These are phyloP conservation scores for Podaxis sp. DNA, from an alignment of 768 basidiomycete genomes.

Conservation along the genomic window DNA sequence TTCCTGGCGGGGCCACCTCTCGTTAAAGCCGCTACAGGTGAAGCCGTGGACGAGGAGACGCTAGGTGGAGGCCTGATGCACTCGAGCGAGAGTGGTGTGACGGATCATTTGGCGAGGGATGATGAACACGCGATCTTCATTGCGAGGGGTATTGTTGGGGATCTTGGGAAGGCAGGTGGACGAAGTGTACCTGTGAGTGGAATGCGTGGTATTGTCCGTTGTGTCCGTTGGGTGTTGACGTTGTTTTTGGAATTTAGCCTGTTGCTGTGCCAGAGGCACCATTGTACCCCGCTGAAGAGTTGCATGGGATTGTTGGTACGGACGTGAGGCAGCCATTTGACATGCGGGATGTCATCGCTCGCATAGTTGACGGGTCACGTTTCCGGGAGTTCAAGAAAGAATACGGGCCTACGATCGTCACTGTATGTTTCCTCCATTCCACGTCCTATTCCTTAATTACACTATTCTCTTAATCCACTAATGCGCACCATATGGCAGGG, in stretches of 20 bases:
- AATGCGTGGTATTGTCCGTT: neutral
- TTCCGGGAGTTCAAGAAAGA: conserved; percentile 97
- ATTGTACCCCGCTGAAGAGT: conserved; percentile 72
- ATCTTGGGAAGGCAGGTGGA: conserved; percentile 64
- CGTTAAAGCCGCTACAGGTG: conserved; percentile 92
- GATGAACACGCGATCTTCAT: conserved; percentile 84
- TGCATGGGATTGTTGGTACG: conserved; percentile 90
- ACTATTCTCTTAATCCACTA: neutral
- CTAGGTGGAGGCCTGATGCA: conserved; percentile 91
- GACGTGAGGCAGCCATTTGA: conserved; percentile 88
- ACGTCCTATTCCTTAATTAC: neutral
- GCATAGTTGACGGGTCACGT: conserved; percentile 85
- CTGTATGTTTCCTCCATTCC: conserved; percentile 41
- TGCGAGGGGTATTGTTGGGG: conserved; percentile 72
- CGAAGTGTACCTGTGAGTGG: conserved; percentile 42
- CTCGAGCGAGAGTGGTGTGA: conserved; percentile 86
- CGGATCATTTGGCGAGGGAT: conserved; percentile 80
- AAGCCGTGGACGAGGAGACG: conserved; percentile 88
- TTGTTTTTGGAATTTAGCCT: conserved; percentile 37
- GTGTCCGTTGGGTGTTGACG: neutral
- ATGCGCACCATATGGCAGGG: conserved; percentile 39
- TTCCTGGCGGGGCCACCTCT: conserved; percentile 94
- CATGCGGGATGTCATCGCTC: conserved; percentile 91
- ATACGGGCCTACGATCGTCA: conserved; percentile 87
- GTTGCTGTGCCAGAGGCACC: conserved; percentile 61